These are phyloP conservation scores for Dothideomycetidae sp. DNA, from an alignment of 2,329 filamentous ascomycete genomes.

Conservation along the genomic window DNA sequence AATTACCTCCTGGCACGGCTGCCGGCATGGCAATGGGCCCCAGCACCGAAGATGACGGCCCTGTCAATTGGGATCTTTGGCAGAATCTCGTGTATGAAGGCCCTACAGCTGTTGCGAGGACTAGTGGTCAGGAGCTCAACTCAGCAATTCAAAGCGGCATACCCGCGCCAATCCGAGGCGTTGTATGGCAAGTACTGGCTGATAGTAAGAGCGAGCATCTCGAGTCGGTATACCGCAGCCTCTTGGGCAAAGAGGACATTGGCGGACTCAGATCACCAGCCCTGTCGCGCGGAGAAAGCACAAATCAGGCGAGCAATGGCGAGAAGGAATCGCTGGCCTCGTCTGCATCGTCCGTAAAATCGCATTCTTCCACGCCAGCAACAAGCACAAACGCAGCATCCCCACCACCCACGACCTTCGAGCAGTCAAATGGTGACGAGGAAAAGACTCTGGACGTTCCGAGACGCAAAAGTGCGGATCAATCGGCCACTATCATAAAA, in stretches of 20 bases:
- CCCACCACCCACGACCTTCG: slow-evolving; percentile 26
- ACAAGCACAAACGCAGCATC: slow-evolving; percentile 31
- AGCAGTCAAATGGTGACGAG: slow-evolving; percentile 45
- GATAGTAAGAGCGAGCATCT: slow-evolving; percentile 89
- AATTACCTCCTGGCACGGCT: slow-evolving; percentile 70
- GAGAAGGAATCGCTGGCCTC: slow-evolving; percentile 57
- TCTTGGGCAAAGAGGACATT: slow-evolving; percentile 66
- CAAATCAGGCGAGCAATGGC: slow-evolving; percentile 37
- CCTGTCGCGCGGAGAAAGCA: slow-evolving; percentile 9
- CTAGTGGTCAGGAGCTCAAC: slow-evolving; percentile 80
- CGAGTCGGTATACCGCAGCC: slow-evolving; percentile 71
- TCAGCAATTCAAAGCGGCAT: slow-evolving; percentile 86
- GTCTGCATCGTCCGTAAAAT: slow-evolving; percentile 73
- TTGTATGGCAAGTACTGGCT: slow-evolving; percentile 94
- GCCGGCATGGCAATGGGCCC: slow-evolving; percentile 66
- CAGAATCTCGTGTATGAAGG: slow-evolving; percentile 92
- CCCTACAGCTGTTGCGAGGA: slow-evolving; percentile 71
- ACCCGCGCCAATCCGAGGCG: slow-evolving; percentile 86
- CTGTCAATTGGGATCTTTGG: slow-evolving; percentile 99
- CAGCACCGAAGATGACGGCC: slow-evolving; percentile 48
- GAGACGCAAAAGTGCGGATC: slow-evolving; percentile 69
- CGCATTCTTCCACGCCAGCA: slow-evolving; percentile 52
- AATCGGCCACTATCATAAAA: slow-evolving; percentile 57
- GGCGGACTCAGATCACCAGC: slow-evolving; percentile 41
- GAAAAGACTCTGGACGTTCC: slow-evolving; percentile 35